Base-by-base conservation (phyloP, 176 grass and related monocot genomes). In the Carex parvula region DNA sequence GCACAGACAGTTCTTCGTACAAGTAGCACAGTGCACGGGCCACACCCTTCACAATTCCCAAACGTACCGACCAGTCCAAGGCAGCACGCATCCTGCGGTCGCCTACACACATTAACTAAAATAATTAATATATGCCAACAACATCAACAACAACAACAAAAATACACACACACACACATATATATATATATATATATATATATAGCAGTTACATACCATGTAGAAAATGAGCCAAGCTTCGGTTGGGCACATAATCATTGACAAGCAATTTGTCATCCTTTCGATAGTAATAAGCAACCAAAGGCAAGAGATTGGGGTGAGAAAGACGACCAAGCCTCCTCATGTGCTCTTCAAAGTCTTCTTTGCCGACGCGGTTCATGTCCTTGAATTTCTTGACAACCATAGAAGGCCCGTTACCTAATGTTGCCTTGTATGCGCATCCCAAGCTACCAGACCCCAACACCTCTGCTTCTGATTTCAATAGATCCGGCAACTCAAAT, bases 331-430 rank as follows among this genome's bases (percentile, higher is more conserved):
- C 96, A 0, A 99, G 86, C 64, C 96, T 87, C 65, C 96, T 89
- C 96, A 99, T 99, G 62, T 99, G 96, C 88, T 99, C 96, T 79
- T 93, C 93, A 56, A 95, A 99, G 39, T 99, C 96, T 86, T 94
- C 96, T 21, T 77, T 85, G 3, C 93, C 88, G 5, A 93, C 88
- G 3, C 87, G 86, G 89, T 95, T 99, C 96, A 99, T 99, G 66
- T 99, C 91, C 85, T 89, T 95, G 86, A 99, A 99, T 83, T 91
- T 85, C 88, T 99, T 99, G 18, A 99, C 93, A 8, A 95, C 96
- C 77, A 99, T 83, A 17, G 89, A 85, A 24, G 83, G 37, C 1
- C 91, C 92, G 24, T 48, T 81, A 17, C 74, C 71, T 41, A 99
- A 85, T 32, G 85, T 91, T 50, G 96, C 89, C 78, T 89, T 88